These are phyloP conservation scores for Metschnikowia lunata DNA, from an alignment of 805 yeast genomes.

Conservation along the genomic window DNA sequence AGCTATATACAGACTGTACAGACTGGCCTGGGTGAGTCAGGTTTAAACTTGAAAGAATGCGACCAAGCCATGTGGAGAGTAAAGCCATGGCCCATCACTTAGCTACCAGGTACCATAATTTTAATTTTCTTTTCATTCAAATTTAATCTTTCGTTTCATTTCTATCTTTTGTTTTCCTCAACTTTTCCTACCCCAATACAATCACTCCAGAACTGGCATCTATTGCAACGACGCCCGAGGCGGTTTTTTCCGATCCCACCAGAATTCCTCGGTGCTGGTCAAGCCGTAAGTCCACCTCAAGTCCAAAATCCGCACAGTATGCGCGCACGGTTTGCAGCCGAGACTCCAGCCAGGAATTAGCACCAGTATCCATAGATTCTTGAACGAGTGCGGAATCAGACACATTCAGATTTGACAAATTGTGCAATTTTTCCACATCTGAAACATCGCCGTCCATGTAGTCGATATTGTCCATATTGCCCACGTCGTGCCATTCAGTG, in stretches of 20 bases:
- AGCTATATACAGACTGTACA: too few species aligned
- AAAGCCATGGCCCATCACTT: too few species aligned
- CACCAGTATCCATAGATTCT: neutral
- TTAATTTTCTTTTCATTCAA: too few species aligned
- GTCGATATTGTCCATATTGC: neutral
- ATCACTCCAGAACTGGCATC: constrained; percentile 39
- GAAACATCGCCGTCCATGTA: too few species aligned
- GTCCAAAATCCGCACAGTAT: constrained; percentile 44
- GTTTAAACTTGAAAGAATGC: too few species aligned
- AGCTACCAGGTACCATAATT: too few species aligned
- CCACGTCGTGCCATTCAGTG: neutral
- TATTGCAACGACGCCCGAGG: constrained; percentile 42
- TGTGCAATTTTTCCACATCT: neutral
- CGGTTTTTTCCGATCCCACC: constrained; percentile 22
- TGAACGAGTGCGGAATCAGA: neutral
- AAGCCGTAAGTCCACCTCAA: constrained; percentile 41
- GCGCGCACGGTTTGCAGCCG: constrained; percentile 31
- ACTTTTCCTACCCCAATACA: constrained; percentile 4
- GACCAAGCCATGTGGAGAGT: neutral
- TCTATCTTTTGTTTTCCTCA: neutral
- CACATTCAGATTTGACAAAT: neutral
- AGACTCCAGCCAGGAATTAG: constrained; percentile 17
- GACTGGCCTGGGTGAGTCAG: too few species aligned
- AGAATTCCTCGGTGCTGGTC: constrained; percentile 13
- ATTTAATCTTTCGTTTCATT: neutral